phyloP scores from a whole-genome alignment of 371 early-diverging fungal species.

The Phascolomyces articulosus region DNA sequence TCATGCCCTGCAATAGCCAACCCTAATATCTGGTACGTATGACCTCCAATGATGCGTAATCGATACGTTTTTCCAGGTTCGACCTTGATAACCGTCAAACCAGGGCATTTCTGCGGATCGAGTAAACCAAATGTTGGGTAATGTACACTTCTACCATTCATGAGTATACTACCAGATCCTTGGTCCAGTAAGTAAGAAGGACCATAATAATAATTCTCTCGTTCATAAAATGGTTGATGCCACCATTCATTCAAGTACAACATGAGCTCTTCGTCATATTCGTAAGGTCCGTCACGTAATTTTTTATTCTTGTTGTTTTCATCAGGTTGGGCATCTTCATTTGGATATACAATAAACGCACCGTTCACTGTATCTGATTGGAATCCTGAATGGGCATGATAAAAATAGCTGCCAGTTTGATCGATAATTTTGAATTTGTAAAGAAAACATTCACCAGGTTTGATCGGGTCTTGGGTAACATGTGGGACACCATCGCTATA shows the following conservation, averaged over 20 bases:
- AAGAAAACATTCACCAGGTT: slow-evolving; percentile 45
- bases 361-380: slow-evolving; percentile 51
- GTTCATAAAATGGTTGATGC: slow-evolving; percentile 27
- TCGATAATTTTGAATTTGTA: slow-evolving; percentile 45
- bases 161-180: slow-evolving; percentile 38
- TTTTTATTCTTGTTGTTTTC: background rate
- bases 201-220: slow-evolving; percentile 27
- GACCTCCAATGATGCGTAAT: slow-evolving; percentile 42
- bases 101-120: slow-evolving; percentile 24
- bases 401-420: slow-evolving; percentile 56
- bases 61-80: slow-evolving; percentile 34
- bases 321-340: slow-evolving; percentile 16
- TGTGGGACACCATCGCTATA: slow-evolving; percentile 60
- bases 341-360: slow-evolving; percentile 45
- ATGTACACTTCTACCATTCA: slow-evolving; percentile 41
- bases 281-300: slow-evolving; percentile 34
- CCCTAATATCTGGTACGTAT: slow-evolving; percentile 31
- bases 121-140: background rate
- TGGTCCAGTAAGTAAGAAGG: slow-evolving; percentile 23
- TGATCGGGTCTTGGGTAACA: slow-evolving; percentile 57
- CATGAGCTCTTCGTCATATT: slow-evolving; percentile 45
- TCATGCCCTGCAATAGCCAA: slow-evolving; percentile 35
- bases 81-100: slow-evolving; percentile 25
- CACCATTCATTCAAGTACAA: slow-evolving; percentile 55
- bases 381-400: slow-evolving; percentile 49